phyloP scores from a whole-genome alignment of 1,284 basidiomycete species.

The Sporisorium iseilematis-ciliati region DNA sequence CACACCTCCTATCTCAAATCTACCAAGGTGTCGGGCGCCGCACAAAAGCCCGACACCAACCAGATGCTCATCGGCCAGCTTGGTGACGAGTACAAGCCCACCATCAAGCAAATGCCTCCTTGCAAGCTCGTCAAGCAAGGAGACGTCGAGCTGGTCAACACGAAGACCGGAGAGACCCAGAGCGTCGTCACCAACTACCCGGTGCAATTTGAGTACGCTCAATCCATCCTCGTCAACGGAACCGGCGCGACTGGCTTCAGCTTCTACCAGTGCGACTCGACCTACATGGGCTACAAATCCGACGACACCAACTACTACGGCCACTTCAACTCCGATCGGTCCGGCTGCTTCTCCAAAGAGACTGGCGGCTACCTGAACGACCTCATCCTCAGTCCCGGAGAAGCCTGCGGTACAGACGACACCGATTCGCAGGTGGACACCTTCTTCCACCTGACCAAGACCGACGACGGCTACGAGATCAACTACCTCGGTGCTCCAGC shows the following conservation, averaged over 20 bases:
- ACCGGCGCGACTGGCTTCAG: background rate
- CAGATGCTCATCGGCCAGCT: slow-evolving; percentile 18
- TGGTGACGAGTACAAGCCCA: slow-evolving; percentile 5
- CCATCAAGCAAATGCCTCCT: background rate
- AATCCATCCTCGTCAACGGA: slow-evolving; percentile 2
- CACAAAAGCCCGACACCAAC: slow-evolving; percentile 1
- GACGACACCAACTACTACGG: slow-evolving; percentile 18
- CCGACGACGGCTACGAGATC: slow-evolving; percentile 11
- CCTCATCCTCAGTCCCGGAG: background rate
- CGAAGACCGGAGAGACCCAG: slow-evolving; percentile 7
- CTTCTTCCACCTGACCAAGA: slow-evolving; percentile 12
- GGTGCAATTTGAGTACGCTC: background rate
- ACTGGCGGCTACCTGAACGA: slow-evolving; percentile 8
- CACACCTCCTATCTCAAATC: background rate
- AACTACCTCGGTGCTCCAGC: slow-evolving; percentile 7
- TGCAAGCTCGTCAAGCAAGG: slow-evolving; percentile 21
- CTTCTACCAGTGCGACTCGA: slow-evolving; percentile 24
- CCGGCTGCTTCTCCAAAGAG: background rate
- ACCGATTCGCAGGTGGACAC: background rate
- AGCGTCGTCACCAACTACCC: slow-evolving; percentile 1
- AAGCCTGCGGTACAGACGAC: background rate
- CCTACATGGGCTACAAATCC: slow-evolving; percentile 15
- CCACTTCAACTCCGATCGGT: background rate
- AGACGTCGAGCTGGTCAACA: slow-evolving; percentile 16
- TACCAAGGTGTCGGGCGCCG: background rate